Conservation (phyloP, 2,329 filamentous ascomycete species). For the Apiospora hydei region DNA sequence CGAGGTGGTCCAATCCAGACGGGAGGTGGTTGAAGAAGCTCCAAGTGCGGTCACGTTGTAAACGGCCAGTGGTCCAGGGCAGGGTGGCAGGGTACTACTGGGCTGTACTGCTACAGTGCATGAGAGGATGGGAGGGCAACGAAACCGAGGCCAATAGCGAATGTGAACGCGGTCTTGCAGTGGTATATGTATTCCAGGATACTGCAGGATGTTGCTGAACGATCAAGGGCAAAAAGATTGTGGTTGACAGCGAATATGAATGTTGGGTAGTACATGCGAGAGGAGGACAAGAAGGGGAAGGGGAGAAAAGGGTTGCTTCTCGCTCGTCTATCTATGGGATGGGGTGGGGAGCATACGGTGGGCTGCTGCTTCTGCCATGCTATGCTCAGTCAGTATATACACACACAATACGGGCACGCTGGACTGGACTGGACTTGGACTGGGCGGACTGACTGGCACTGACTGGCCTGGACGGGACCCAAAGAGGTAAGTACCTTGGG, state of each 20-base stretch:
- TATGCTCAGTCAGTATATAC: background rate
- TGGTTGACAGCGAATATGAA: conserved; percentile 19
- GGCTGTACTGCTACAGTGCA: background rate
- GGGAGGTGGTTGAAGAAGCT: conserved; percentile 16
- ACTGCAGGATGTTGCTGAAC: conserved; percentile 26
- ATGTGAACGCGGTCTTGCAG: conserved; percentile 22
- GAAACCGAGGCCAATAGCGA: conserved; percentile 12
- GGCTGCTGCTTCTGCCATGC: conserved; percentile 14
- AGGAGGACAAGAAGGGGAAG: conserved; percentile 10
- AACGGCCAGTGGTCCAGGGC: conserved; percentile 7
- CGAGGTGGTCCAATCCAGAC: conserved; percentile 19
- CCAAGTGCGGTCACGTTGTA: conserved; percentile 15
- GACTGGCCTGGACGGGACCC: conserved; percentile 4
- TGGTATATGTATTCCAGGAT: background rate
- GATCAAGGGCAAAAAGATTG: conserved; percentile 17
- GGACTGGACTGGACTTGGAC: background rate
- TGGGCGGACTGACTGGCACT: background rate
- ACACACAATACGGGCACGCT: background rate
- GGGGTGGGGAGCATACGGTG: background rate
- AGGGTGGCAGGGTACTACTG: conserved; percentile 3
- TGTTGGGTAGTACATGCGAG: conserved; percentile 18
- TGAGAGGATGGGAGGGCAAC: background rate
- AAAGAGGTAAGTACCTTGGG: conserved; percentile 9
- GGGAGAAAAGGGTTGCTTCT: conserved; percentile 14
- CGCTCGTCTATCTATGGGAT: conserved; percentile 15